phyloP scores from a whole-genome alignment of 2,329 filamentous ascomycete species.

The Aphanocladium album region DNA sequence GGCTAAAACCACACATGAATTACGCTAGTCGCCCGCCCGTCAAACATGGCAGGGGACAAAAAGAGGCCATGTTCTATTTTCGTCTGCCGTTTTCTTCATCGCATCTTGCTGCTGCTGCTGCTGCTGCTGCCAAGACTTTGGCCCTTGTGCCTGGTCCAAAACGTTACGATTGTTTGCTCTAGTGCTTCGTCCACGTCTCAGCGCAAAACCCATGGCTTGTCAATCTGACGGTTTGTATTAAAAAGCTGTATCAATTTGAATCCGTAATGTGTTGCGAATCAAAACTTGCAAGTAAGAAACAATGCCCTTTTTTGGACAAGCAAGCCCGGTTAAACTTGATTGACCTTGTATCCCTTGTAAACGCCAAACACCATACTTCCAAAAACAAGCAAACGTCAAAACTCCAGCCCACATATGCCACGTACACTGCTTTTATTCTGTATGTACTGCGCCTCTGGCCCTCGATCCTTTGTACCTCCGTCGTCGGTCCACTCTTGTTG shows the following conservation, averaged over 20 bases:
- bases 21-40: not conserved
- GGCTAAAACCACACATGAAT: not conserved
- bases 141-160: not conserved
- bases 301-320: not conserved
- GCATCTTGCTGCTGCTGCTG: not conserved
- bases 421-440: not conserved
- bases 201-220: not conserved
- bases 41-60: not conserved
- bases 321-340: not conserved
- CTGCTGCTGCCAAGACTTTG: not conserved
- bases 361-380: constrained; percentile 1
- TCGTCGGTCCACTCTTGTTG: not conserved
- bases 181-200: not conserved
- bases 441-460: not conserved
- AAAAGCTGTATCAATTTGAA: not conserved
- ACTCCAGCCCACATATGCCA: not conserved
- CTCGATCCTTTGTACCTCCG: not conserved
- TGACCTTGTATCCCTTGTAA: not conserved
- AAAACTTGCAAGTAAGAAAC: not conserved
- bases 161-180: not conserved
- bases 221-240: not conserved
- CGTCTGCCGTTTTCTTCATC: not conserved
- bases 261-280: not conserved
- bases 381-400: not conserved
- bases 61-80: not conserved